phyloP scores from a whole-genome alignment of 495 filamentous ascomycete species.

The Jackrogersella minutella region DNA sequence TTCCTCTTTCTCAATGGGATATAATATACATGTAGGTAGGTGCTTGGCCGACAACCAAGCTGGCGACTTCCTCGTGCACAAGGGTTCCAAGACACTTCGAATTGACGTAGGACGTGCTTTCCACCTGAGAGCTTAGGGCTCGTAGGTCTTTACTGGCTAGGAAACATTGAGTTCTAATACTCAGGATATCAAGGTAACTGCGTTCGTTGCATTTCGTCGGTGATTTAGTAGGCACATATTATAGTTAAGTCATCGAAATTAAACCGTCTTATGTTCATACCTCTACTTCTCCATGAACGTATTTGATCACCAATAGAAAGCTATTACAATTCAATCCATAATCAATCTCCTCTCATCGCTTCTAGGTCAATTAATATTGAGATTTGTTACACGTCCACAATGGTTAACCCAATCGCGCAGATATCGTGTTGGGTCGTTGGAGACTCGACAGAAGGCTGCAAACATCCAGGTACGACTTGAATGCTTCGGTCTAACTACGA shows the following conservation, averaged over 20 bases:
- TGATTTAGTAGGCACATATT: too few relatives aligned
- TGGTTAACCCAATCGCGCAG: constrained; percentile 28
- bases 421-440: constrained; percentile 36
- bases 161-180: neutral
- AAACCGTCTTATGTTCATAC: neutral
- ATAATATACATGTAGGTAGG: neutral
- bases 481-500: neutral
- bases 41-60: neutral
- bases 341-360: neutral
- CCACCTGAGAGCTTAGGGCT: too few relatives aligned
- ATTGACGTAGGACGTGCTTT: too few relatives aligned
- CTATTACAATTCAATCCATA: neutral
- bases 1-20: too few relatives aligned
- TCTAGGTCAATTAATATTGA: neutral
- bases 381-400: neutral
- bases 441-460: neutral
- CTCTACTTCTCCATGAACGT: too few relatives aligned
- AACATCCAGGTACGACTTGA: constrained; percentile 30
- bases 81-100: too few relatives aligned
- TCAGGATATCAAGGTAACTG: neutral
- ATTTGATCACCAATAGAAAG: neutral
- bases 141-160: too few relatives aligned
- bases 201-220: neutral
- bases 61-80: neutral
- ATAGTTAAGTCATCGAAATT: too few relatives aligned